phyloP scores from a whole-genome alignment of 2,329 filamentous ascomycete species.

The Colletotrichum sp. region DNA sequence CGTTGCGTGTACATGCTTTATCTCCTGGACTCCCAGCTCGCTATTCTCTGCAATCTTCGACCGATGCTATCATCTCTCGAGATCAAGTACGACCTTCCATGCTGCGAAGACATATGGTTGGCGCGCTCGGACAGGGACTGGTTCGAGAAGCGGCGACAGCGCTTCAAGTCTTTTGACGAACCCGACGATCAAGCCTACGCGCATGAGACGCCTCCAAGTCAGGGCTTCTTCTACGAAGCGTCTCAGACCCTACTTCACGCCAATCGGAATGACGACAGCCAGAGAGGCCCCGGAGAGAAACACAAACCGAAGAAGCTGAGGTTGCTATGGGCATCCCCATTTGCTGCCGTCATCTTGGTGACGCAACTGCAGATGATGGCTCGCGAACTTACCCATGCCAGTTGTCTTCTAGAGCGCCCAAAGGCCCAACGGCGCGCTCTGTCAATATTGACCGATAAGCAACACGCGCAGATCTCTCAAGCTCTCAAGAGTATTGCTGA shows the following conservation, averaged over 20 bases:
- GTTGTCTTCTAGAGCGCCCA: background rate
- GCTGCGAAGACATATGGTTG: slow-evolving; percentile 4
- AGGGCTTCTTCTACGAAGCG: slow-evolving; percentile 4
- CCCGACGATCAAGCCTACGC: slow-evolving; percentile 1
- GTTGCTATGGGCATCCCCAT: background rate
- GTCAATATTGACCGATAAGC: slow-evolving; percentile 1
- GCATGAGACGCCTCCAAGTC: background rate
- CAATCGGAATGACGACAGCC: background rate
- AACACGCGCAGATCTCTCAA: slow-evolving; percentile 1
- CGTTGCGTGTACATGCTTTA: slow-evolving; percentile 11
- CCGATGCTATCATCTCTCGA: slow-evolving; percentile 8
- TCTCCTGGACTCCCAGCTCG: slow-evolving; percentile 2
- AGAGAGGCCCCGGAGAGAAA: background rate
- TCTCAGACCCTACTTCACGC: background rate
- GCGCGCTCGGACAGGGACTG: background rate
- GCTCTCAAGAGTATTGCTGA: background rate
- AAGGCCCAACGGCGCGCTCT: background rate
- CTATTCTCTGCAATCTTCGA: slow-evolving; percentile 2
- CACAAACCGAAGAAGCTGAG: background rate
- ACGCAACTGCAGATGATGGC: slow-evolving; percentile 13
- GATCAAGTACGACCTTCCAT: slow-evolving; percentile 11
- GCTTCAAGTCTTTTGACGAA: slow-evolving; percentile 10
- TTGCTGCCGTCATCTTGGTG: slow-evolving; percentile 4
- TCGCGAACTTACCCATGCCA: background rate
- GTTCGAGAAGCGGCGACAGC: background rate